These are phyloP conservation scores for Gossypium thurberi DNA, from an alignment of 345 rosid genomes.

Conservation along the genomic window DNA sequence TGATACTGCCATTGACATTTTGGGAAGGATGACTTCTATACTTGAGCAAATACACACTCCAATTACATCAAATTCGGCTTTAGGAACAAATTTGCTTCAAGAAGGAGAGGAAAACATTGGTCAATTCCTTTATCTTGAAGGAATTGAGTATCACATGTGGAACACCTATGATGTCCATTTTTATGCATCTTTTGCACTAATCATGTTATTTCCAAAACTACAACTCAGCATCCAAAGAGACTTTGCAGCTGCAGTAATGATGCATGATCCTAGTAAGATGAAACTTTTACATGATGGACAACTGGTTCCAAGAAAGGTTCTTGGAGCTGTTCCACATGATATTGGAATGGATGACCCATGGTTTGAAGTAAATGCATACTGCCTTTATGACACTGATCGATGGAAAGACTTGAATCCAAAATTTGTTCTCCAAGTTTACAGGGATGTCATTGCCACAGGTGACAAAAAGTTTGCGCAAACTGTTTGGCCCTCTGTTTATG, in stretches of 20 bases:
- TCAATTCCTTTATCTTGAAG: constrained; percentile 90
- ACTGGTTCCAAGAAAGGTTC: constrained; percentile 65
- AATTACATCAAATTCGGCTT: constrained; percentile 64
- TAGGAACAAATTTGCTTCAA: constrained; percentile 80
- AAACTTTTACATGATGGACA: constrained; percentile 56
- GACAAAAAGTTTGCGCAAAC: constrained; percentile 70
- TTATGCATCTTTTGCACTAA: constrained; percentile 79
- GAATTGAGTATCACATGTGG: constrained; percentile 89
- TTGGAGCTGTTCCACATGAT: constrained; percentile 98
- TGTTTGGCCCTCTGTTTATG: constrained; percentile 90
- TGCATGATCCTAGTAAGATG: constrained; percentile 79
- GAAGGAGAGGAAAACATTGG: constrained; percentile 96
- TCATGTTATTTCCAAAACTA: constrained; percentile 85
- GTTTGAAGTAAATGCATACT: constrained; percentile 86
- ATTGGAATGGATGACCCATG: constrained; percentile 80
- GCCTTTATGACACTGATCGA: constrained; percentile 56
- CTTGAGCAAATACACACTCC: constrained; percentile 65
- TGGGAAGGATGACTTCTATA: constrained; percentile 63
- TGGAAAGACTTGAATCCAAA: constrained; percentile 98
- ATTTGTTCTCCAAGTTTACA: constrained; percentile 86
- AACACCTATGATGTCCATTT: constrained; percentile 97
- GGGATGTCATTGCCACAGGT: constrained; percentile 89
- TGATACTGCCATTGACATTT: constrained; percentile 52
- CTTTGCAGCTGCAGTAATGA: constrained; percentile 89
- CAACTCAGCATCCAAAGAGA: constrained; percentile 92